Conservation (phyloP, 345 rosid genomes). For the Eucalyptus regnans region DNA sequence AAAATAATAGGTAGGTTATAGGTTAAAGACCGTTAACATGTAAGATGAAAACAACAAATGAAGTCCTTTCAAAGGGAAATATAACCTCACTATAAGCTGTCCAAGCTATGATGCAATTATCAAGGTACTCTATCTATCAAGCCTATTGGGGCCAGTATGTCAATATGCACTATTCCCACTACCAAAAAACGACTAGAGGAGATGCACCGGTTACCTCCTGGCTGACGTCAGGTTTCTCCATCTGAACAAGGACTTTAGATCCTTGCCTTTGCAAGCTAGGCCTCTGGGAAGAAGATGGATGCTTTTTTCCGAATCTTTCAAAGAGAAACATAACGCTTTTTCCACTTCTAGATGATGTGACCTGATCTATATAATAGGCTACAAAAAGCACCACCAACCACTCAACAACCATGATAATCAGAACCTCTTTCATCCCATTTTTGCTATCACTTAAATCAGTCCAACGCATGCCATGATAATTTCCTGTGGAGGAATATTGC, state of each 20-base stretch:
- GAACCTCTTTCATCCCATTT: constrained; percentile 54
- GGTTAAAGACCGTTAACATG: neutral
- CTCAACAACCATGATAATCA: constrained; percentile 52
- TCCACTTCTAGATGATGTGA: constrained; percentile 36
- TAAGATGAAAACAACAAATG: neutral
- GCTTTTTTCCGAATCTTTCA: constrained; percentile 21
- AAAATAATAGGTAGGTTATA: neutral
- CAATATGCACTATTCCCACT: neutral
- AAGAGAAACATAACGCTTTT: constrained; percentile 46
- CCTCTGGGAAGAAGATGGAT: constrained; percentile 15
- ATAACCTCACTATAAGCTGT: neutral
- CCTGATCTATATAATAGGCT: constrained; percentile 66
- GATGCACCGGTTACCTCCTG: constrained; percentile 48
- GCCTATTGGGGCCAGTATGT: neutral
- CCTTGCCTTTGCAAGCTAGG: constrained; percentile 53
- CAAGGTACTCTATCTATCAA: neutral
- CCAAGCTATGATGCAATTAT: neutral
- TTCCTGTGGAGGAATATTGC: constrained; percentile 33
- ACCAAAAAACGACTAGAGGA: neutral
- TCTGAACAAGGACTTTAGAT: constrained; percentile 42
- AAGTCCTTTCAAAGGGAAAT: neutral
- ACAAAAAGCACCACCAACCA: constrained; percentile 51
- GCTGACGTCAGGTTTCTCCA: constrained; percentile 69
- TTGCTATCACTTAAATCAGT: constrained; percentile 34
- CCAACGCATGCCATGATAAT: constrained; percentile 66